Conservation (phyloP, 208 protist species). For the Trypanosoma caninum region DNA sequence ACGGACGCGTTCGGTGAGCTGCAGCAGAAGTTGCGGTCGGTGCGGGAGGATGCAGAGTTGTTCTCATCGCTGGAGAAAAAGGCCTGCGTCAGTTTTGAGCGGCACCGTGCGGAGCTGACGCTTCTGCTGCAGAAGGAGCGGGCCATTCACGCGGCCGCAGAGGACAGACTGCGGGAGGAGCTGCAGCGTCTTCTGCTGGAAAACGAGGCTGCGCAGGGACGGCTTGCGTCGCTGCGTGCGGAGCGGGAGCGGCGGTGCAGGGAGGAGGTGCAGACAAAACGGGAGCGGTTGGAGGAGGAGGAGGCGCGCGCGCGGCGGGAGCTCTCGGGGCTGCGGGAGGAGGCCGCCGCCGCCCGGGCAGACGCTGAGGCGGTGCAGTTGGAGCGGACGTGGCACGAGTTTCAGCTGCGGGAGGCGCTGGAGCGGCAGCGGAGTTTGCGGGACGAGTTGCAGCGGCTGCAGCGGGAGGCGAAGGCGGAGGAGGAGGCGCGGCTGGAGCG, state of each 20-base stretch:
- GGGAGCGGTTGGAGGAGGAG: slow-evolving; percentile 16
- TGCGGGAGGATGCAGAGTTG: slow-evolving; percentile 58
- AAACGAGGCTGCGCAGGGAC: slow-evolving; percentile 17
- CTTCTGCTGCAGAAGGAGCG: slow-evolving; percentile 67
- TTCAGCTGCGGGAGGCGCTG: slow-evolving; percentile 23
- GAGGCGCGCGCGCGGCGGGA: slow-evolving; percentile 3
- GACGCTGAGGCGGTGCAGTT: slow-evolving; percentile 4
- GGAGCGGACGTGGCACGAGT: slow-evolving; percentile 21
- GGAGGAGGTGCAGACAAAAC: slow-evolving; percentile 17
- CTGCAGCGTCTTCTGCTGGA: slow-evolving; percentile 36
- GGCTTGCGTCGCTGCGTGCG: slow-evolving; percentile 28
- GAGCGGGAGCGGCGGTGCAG: slow-evolving; percentile 18
- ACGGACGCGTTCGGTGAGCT: slow-evolving; percentile 41
- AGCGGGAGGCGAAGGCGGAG: slow-evolving; percentile 22
- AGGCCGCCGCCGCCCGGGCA: background rate
- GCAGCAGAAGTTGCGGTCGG: slow-evolving; percentile 31
- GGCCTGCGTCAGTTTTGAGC: slow-evolving; percentile 48
- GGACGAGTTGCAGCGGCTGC: slow-evolving; percentile 18
- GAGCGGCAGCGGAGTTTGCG: slow-evolving; percentile 7
- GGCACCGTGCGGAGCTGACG: slow-evolving; percentile 68
- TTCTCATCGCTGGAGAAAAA: slow-evolving; percentile 34
- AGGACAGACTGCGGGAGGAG: slow-evolving; percentile 54
- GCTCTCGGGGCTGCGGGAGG: slow-evolving; percentile 8
- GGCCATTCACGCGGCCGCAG: slow-evolving; percentile 38
- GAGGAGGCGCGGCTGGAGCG: slow-evolving; percentile 5